phyloP scores from a whole-genome alignment of 2,329 filamentous ascomycete species.

The Fusarium oligoseptatum region DNA sequence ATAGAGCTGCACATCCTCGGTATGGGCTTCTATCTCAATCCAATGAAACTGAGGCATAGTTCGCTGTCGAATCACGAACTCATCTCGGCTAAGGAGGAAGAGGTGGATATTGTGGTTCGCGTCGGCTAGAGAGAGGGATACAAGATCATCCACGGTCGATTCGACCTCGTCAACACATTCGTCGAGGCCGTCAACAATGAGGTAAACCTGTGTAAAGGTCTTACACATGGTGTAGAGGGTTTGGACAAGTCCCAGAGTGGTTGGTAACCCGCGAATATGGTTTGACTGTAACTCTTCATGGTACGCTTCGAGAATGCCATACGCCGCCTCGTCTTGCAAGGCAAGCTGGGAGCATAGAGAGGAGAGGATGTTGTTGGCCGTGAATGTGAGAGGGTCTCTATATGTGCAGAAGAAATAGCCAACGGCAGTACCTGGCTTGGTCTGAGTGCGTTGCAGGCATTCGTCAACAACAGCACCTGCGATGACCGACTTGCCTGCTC shows the following conservation, averaged over 20 bases:
- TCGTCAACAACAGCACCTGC: slow-evolving; percentile 5
- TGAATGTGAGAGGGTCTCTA: background rate
- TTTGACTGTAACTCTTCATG: background rate
- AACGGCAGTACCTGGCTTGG: background rate
- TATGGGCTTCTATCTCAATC: background rate
- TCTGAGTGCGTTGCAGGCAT: background rate
- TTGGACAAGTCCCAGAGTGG: background rate
- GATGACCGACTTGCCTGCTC: slow-evolving; percentile 15
- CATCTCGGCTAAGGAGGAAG: slow-evolving; percentile 20
- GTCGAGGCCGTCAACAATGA: background rate
- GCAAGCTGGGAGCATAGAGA: slow-evolving; percentile 13
- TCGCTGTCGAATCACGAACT: slow-evolving; percentile 7
- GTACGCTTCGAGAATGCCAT: background rate
- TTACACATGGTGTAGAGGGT: background rate
- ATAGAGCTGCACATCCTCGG: background rate
- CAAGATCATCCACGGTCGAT: background rate
- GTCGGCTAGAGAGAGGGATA: background rate
- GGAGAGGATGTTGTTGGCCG: background rate
- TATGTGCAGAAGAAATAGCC: slow-evolving; percentile 17
- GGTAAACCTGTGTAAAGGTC: background rate
- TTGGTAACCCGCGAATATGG: background rate
- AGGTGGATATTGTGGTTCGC: background rate
- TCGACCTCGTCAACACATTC: background rate
- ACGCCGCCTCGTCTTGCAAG: background rate
- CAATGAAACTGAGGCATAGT: background rate